These are phyloP conservation scores for Aureobasidium pullulans DNA, from an alignment of 2,329 filamentous ascomycete species.

Conservation along the genomic window DNA sequence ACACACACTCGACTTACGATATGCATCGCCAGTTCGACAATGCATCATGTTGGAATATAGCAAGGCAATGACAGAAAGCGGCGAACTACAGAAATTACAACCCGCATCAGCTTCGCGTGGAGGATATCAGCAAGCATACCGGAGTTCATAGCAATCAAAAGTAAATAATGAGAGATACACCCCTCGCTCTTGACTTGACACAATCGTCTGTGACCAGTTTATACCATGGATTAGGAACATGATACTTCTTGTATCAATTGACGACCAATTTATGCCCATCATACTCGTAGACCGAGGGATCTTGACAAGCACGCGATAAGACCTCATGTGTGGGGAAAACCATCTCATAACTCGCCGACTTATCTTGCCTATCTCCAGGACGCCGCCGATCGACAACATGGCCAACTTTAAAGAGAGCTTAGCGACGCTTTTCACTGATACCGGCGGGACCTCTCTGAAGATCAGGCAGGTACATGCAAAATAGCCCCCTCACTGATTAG, in stretches of 20 bases:
- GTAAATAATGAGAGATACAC: background rate
- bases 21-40: background rate
- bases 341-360: background rate
- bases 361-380: background rate
- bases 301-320: background rate
- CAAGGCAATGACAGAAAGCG: background rate
- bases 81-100: background rate
- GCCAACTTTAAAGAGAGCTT: background rate
- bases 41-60: background rate
- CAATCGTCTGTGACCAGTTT: no score
- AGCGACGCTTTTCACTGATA: background rate
- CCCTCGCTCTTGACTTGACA: no score
- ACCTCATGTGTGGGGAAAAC: background rate
- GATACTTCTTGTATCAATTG: no score
- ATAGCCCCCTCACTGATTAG: background rate
- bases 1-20: background rate
- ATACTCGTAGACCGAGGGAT: no score
- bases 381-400: background rate
- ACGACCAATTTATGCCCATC: no score
- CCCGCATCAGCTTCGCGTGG: background rate
- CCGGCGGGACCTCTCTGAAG: background rate
- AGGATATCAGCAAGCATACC: background rate
- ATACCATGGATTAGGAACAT: no score
- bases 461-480: constrained; percentile 1
- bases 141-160: constrained; percentile 6